Conservation (phyloP, 164 flowering plant species). For the Platanus orientalis region DNA sequence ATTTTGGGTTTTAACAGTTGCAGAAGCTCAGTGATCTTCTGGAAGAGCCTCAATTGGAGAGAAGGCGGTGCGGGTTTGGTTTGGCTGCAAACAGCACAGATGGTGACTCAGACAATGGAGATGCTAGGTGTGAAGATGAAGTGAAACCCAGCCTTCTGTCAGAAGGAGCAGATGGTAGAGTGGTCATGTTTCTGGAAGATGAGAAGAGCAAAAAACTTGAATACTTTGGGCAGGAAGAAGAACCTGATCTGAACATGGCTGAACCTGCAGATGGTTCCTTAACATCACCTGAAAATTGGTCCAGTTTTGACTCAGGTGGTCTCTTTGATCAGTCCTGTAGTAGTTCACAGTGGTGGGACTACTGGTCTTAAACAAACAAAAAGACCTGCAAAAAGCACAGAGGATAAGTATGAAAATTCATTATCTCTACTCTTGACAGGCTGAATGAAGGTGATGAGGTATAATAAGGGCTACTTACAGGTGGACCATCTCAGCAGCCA, state of each 20-base stretch:
- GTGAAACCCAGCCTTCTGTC: slow-evolving; percentile 13
- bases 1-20: slow-evolving; percentile 27
- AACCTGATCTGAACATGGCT: slow-evolving; percentile 9
- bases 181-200: slow-evolving; percentile 12
- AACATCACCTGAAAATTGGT: slow-evolving; percentile 37
- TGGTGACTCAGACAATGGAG: slow-evolving; percentile 19
- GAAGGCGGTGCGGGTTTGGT: slow-evolving; percentile 5
- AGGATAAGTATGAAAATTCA: no score
- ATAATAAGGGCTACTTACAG: no score
- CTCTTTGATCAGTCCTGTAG: slow-evolving; percentile 34
- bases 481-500: no score
- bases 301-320: slow-evolving; percentile 22
- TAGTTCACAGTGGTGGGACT: slow-evolving; percentile 49
- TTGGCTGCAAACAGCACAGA: slow-evolving; percentile 16
- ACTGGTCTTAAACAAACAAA: slow-evolving; percentile 20
- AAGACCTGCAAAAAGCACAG: no score
- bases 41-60: slow-evolving; percentile 18
- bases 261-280: slow-evolving; percentile 19
- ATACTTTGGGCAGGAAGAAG: slow-evolving; percentile 17
- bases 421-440: no score
- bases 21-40: slow-evolving; percentile 35
- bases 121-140: slow-evolving; percentile 11
- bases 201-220: slow-evolving; percentile 19
- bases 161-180: slow-evolving; percentile 19
- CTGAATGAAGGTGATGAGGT: no score